These are phyloP conservation scores for Pluteus cervinus DNA, from an alignment of 768 basidiomycete genomes.

Conservation along the genomic window DNA sequence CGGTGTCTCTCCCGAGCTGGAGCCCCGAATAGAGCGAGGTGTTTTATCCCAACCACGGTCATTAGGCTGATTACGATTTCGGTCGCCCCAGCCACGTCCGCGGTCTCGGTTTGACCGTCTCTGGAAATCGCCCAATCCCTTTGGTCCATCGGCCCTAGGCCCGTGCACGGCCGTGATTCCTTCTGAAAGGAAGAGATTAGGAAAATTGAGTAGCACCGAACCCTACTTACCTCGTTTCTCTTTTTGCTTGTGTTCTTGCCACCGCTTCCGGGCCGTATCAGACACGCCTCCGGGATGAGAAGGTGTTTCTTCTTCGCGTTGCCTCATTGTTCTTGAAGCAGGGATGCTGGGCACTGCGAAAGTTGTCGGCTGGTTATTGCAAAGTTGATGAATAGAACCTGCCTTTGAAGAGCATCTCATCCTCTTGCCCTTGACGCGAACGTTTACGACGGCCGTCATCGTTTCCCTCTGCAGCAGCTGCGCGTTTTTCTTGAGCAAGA, in stretches of 20 bases:
- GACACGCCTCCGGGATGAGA: slow-evolving; percentile 90
- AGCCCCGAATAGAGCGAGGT: slow-evolving; percentile 50
- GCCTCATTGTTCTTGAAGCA: slow-evolving; percentile 44
- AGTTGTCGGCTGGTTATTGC: too few relatives aligned
- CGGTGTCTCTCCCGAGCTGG: slow-evolving; percentile 50
- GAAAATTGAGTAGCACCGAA: not conserved
- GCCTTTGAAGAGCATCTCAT: slow-evolving; percentile 88
- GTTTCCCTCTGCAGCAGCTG: slow-evolving; percentile 37
- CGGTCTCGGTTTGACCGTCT: slow-evolving; percentile 81
- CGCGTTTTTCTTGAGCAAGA: slow-evolving; percentile 84
- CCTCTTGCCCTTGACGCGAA: slow-evolving; percentile 51
- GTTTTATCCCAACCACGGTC: slow-evolving; percentile 52
- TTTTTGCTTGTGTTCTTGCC: slow-evolving; percentile 85
- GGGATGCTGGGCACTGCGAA: slow-evolving; percentile 79
- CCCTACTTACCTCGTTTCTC: slow-evolving; percentile 52
- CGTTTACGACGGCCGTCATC: slow-evolving; percentile 59
- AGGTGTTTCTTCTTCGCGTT: slow-evolving; percentile 85
- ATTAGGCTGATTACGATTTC: slow-evolving; percentile 26
- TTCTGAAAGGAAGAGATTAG: slow-evolving; percentile 35
- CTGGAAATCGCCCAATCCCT: slow-evolving; percentile 89
- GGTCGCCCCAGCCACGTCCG: slow-evolving; percentile 43
- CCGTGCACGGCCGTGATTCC: slow-evolving; percentile 63
- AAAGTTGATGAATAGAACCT: not conserved
- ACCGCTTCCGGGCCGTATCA: slow-evolving; percentile 56
- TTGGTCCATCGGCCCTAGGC: slow-evolving; percentile 49